These are phyloP conservation scores for Phyllosticta citriasiana DNA, from an alignment of 2,329 filamentous ascomycete species.

Conservation along the genomic window DNA sequence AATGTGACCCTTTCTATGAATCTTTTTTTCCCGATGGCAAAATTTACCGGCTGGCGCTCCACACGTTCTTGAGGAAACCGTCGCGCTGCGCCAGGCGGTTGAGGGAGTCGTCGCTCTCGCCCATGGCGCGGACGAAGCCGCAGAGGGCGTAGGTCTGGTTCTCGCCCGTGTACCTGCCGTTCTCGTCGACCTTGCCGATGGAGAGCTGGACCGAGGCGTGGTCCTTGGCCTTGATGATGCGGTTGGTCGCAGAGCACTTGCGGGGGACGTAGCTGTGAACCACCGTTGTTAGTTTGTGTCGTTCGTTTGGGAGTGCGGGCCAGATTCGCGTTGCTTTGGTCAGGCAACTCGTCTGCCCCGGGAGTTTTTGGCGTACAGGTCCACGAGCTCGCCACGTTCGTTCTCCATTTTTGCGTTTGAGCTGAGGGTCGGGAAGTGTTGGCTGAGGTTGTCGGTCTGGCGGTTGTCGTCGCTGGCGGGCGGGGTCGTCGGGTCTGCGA, in stretches of 20 bases:
- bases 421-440: neutral
- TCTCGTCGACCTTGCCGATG: constrained; percentile 97
- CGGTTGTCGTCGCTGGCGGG: constrained; percentile 8
- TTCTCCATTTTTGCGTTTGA: constrained; percentile 76
- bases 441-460: constrained; percentile 5
- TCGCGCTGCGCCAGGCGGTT: constrained; percentile 95
- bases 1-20: constrained; percentile 4
- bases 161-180: constrained; percentile 92
- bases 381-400: constrained; percentile 99
- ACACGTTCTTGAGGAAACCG: constrained; percentile 94
- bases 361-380: constrained; percentile 53
- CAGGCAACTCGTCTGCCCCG: constrained; percentile 23
- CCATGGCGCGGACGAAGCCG: constrained; percentile 95
- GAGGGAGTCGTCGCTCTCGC: constrained; percentile 92
- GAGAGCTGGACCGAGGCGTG: constrained; percentile 97
- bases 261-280: constrained; percentile 78
- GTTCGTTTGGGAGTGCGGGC: too few relatives aligned
- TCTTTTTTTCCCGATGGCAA: neutral
- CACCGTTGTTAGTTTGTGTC: constrained; percentile 2
- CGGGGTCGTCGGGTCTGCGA: constrained; percentile 7
- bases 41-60: constrained; percentile 59
- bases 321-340: too few relatives aligned
- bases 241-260: constrained; percentile 98
- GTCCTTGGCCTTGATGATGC: constrained; percentile 99
- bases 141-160: constrained; percentile 96